Percentiles rank a stretch among this genome's conserved stretches.
phyloP scores from a whole-genome alignment of 139 green algal genomes.

The Chlamydomonas schloesseri region DNA sequence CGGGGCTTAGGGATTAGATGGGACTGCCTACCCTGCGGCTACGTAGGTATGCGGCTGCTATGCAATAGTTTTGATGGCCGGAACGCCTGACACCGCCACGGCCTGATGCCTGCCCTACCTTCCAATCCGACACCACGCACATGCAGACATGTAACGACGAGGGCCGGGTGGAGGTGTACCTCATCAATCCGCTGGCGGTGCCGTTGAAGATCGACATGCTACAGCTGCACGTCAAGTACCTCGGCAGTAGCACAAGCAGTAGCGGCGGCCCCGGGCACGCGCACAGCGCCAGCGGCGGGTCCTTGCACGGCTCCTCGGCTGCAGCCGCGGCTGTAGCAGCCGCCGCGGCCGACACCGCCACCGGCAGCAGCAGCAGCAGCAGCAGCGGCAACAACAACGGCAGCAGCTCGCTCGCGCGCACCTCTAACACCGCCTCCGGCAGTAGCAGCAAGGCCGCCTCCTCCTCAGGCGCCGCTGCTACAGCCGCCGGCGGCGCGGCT shows the following conservation, averaged over 20 bases:
- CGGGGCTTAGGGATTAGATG: too few relatives aligned
- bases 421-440: neutral
- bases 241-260: slow-evolving; percentile 16
- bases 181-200: slow-evolving; percentile 76
- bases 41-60: too few relatives aligned
- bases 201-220: slow-evolving; percentile 59
- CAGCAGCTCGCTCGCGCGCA: neutral
- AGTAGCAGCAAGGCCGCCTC: too few relatives aligned
- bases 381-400: neutral
- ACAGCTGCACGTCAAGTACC: slow-evolving; percentile 45
- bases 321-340: neutral
- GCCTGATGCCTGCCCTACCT: too few relatives aligned
- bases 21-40: too few relatives aligned
- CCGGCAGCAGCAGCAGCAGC: neutral
- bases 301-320: slow-evolving; percentile 25
- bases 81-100: too few relatives aligned
- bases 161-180: slow-evolving; percentile 74
- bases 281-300: too few relatives aligned
- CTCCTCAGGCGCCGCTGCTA: too few relatives aligned
- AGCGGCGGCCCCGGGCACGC: too few relatives aligned
- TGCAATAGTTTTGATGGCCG: too few relatives aligned
- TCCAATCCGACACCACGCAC: too few relatives aligned
- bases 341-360: neutral
- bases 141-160: slow-evolving; percentile 77
- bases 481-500: neutral